A percentile compares a stretch with the other conserved stretches of the same genome.
Conservation (phyloP, 371 early-diverging fungal species). For the Mucor lusitanicus region DNA sequence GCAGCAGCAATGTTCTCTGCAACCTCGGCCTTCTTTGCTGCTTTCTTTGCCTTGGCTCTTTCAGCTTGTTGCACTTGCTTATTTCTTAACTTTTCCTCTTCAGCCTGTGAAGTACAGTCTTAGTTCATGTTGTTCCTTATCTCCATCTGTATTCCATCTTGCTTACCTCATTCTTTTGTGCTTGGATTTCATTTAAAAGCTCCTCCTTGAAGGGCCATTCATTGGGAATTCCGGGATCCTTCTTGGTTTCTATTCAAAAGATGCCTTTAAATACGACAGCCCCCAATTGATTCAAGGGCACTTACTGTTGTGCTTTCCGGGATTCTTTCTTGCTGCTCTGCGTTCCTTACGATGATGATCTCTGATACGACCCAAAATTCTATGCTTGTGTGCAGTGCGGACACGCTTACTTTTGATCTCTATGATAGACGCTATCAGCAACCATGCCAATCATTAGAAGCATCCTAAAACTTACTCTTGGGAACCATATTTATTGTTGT, state of each 20-base stretch:
- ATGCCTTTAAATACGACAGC: not conserved
- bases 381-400: constrained; percentile 68
- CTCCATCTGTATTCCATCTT: not conserved
- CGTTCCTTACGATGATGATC: constrained; percentile 79
- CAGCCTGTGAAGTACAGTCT: constrained; percentile 7
- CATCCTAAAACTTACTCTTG: constrained; percentile 15
- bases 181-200: constrained; percentile 52
- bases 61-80: constrained; percentile 24
- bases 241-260: constrained; percentile 31
- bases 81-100: constrained; percentile 28
- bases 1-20: constrained; percentile 20
- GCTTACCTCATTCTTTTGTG: constrained; percentile 39
- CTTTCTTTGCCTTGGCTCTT: constrained; percentile 25
- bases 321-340: constrained; percentile 72
- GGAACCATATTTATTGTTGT: constrained; percentile 19
- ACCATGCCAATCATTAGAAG: not conserved
- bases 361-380: constrained; percentile 71
- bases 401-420: constrained; percentile 72
- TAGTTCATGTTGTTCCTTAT: not conserved
- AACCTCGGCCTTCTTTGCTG: constrained; percentile 21
- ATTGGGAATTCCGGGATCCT: constrained; percentile 59
- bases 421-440: not conserved
- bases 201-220: constrained; percentile 57
- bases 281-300: not conserved
- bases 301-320: constrained; percentile 52